Base-by-base conservation (phyloP, 495 filamentous ascomycete genomes). In the Aspergillus nanangensis region DNA sequence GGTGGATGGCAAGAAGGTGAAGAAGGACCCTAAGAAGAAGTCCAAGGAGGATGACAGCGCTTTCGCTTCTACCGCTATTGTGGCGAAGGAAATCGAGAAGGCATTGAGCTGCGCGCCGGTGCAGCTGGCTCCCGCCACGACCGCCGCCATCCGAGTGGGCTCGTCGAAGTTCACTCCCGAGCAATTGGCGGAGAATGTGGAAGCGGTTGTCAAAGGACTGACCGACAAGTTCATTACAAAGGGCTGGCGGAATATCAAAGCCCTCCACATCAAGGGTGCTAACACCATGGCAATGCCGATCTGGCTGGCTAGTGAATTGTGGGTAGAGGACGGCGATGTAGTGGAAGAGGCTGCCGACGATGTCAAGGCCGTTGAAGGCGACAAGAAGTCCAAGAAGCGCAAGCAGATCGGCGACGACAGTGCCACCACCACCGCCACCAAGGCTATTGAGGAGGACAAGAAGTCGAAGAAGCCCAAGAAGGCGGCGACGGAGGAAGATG, bases 231-330 rank as follows among this genome's bases (percentile, higher is more conserved):
- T 83, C 45, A 76, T 97, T 4, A 76, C 90, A 4, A 82, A 88
- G 54, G 82, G 87, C 45, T 96, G 90, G 90, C 78, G 79, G 48
- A 89, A 87, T 58, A 79, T 97, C 40, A 82, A 83, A 64, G 77
- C 78, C 38, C 62, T 97, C 37, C 90, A 95, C 69, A 74, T 98
- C 67, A 98, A 97, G 74, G 85, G 86, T 5, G 82, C 87, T 8
- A 80, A 84, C 53, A 94, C 90, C 8, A 85, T 80, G 47, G 88
- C 91, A 10, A 71, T 98, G 53, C 93, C 93, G 11, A 82, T 98
- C 49, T 98, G 88, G 86, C 71, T 96, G 57, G 86, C 93, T 8
- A 80, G 84, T 56, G 87, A 97, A 71, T 67, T 98, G 41, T 98
- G 91, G 88, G 69, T 85, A 24, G 86, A 89, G 41, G 86, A 91